Conservation (phyloP, 2,329 filamentous ascomycete genomes). For the Talaromyces sp. region DNA sequence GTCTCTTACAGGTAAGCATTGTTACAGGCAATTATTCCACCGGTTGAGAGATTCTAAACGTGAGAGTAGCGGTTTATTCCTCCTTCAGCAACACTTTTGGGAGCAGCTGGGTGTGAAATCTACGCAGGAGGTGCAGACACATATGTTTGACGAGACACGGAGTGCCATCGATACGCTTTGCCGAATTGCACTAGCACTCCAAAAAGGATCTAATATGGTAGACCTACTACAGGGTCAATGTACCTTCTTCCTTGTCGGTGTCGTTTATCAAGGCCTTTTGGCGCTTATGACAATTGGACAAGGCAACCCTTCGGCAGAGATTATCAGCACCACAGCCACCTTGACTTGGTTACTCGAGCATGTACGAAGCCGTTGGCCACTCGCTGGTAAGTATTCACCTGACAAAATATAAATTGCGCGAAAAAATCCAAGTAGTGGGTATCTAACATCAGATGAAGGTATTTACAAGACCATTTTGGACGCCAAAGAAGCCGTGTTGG, state of each 20-base stretch:
- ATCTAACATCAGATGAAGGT: background rate
- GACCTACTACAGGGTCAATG: conserved; percentile 9
- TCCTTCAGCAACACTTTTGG: conserved; percentile 12
- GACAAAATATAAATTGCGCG: background rate
- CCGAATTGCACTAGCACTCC: conserved; percentile 7
- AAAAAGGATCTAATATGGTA: conserved; percentile 1
- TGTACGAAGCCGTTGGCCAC: conserved; percentile 11
- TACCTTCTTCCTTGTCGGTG: conserved; percentile 2
- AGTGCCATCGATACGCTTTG: conserved; percentile 13
- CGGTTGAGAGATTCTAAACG: background rate
- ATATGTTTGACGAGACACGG: conserved; percentile 7
- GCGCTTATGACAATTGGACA: conserved; percentile 8
- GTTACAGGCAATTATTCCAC: no score
- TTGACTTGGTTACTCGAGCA: background rate
- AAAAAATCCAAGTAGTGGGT: background rate
- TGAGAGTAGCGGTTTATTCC: background rate
- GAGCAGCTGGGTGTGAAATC: conserved; percentile 1
- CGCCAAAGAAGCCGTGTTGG: conserved; percentile 6
- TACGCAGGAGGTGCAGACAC: background rate
- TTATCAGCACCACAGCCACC: background rate
- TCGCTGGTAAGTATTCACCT: conserved; percentile 2
- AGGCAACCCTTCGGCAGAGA: conserved; percentile 8
- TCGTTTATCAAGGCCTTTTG: conserved; percentile 5
- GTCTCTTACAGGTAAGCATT: conserved; percentile 10
- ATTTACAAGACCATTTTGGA: conserved; percentile 10